Base-by-base conservation (phyloP, 192 early-diverging fungal species). In the Gryganskiella cystojenkinii region DNA sequence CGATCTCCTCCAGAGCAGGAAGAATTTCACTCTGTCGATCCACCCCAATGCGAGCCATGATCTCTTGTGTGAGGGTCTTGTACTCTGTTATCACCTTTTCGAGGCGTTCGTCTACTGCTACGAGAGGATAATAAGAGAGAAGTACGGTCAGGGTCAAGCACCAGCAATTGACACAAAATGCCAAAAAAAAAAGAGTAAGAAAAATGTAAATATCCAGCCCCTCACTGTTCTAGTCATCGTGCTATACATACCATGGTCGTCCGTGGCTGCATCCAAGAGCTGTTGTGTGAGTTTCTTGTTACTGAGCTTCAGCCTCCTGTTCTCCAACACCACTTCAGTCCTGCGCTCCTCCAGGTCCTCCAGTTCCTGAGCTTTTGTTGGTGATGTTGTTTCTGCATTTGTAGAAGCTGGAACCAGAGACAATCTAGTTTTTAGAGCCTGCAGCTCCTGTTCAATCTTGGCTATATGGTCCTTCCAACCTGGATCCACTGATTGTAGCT, bases 381-480 rank as follows among this genome's bases (percentile, higher is more conserved):
- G 20, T 1, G 7, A 37, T 19, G 10, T 44, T 7, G 31, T 1
- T n/a, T 7, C n/a, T n/a, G 54, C 17, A n/a, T 44, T 31, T 14
- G 42, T 27, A 6, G 15, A 6, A 13, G 10, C 3, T 40, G 34
- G 14, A 10, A 50, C 35, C 17, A 22, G 20, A 24, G 52, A 56
- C 43, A 75, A 30, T 17, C 10, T 47, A 7, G 24, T 19, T 25
- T 75, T 75, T 17, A 67, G 64, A 8, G 63, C 71, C 1, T 61
- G 28, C 2, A 75, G 33, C 58, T 75, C 71, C 24, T 61, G 37
- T 40, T 75, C 71, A 3, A 75, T 67, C 52, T 45, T 66, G 17
- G 53, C 56, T 4, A 75, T 61, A 44, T 75, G 71, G 22, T 43
- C 33, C 37, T 27, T 42, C 63, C 63, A 75, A 20, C 54, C 20